A percentile compares a stretch with the other conserved stretches of the same genome.
Evolutionary conservation across 2,329 filamentous ascomycete species (phyloP).

Genomic region (Nannizziopsis arthrosporioides): DNA sequence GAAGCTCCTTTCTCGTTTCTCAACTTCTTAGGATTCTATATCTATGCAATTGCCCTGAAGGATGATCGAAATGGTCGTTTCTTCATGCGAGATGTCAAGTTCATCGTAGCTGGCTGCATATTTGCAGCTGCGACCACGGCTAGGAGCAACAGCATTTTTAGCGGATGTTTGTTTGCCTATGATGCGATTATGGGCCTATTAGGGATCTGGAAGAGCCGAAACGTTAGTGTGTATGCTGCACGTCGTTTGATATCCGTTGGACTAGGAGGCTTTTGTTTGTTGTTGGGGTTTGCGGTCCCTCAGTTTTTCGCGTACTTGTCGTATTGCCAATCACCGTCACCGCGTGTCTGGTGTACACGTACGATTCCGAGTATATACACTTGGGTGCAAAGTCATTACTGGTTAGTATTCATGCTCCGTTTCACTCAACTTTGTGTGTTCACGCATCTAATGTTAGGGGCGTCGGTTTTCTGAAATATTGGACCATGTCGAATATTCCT

Average conservation of each 20-base stretch:
- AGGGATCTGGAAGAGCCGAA: constrained; percentile 30
- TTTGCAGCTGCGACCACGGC: constrained; percentile 65
- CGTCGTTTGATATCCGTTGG: constrained; percentile 48
- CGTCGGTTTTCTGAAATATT: constrained; percentile 77
- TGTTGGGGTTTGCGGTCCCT: constrained; percentile 55
- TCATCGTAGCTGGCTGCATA: constrained; percentile 52
- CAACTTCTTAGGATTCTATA: constrained; percentile 59
- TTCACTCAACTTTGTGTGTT: neutral
- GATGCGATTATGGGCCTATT: constrained; percentile 41
- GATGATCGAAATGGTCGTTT: constrained; percentile 22
- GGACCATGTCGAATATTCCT: constrained; percentile 74
- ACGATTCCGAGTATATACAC: constrained; percentile 76
- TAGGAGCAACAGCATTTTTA: constrained; percentile 77
- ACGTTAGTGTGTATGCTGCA: constrained; percentile 30
- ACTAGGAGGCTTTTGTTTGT: constrained; percentile 56
- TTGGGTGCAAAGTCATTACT: constrained; percentile 82
- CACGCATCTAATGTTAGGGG: constrained; percentile 49
- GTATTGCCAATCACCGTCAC: constrained; percentile 46
- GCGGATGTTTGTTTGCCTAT: constrained; percentile 62
- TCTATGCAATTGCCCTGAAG: constrained; percentile 47
- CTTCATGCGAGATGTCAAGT: constrained; percentile 34
- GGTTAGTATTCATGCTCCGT: constrained; percentile 46
- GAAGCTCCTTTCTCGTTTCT: constrained; percentile 71
- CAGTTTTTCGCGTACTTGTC: constrained; percentile 62
- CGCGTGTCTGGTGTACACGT: constrained; percentile 62